Base-by-base conservation (phyloP, 2,329 filamentous ascomycete species). In the Colletotrichum sp. region DNA sequence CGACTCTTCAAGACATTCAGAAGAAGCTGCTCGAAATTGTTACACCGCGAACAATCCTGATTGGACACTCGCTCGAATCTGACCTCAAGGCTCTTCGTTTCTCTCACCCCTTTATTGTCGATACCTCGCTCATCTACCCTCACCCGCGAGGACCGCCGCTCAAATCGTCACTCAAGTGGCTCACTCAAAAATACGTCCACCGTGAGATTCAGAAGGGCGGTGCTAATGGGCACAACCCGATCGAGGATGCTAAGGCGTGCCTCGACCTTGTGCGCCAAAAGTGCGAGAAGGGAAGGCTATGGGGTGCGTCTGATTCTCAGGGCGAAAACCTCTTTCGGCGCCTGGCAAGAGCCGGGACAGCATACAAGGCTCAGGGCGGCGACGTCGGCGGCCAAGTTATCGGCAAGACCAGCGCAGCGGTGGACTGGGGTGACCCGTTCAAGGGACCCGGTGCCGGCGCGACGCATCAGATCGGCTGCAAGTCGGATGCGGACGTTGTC, bases 221-320 rank as follows among this genome's bases (percentile, higher is more conserved):
- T 65, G 87, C 88, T 18, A 81, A 81, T 18, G 97, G 97, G 18
- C 97, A 99, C 81, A 93, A 98, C 87, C 97, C 94, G 72, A 90
- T 98, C 76, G 97, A 99, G 83, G 97, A 99, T 82, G 95, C 97
- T 16, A 92, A 90, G 76, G 95, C 97, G 4, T 97, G 95, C 76
- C 91, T 99, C 16, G 96, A 98, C 79, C 92, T 99, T 3, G 92
- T 98, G 62, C 98, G 97, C 83, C 93, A 96, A 80, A 99, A 99
- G 83, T 98, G 96, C 82, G 96, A 98, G 82, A 97, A 94, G 83
- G 97, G 97, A 54, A 94, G 94, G 76, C 84, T 87, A 29, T 99
- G 96, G 94, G 97, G 95, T 43, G 93, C 93, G 0, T 91, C 91
- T 64, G 95, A 98, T 57, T 89, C 92, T 3, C 92, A 92, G 59